These are phyloP conservation scores for Debaryomyces tyrocola DNA, from an alignment of 805 yeast genomes.

Conservation along the genomic window DNA sequence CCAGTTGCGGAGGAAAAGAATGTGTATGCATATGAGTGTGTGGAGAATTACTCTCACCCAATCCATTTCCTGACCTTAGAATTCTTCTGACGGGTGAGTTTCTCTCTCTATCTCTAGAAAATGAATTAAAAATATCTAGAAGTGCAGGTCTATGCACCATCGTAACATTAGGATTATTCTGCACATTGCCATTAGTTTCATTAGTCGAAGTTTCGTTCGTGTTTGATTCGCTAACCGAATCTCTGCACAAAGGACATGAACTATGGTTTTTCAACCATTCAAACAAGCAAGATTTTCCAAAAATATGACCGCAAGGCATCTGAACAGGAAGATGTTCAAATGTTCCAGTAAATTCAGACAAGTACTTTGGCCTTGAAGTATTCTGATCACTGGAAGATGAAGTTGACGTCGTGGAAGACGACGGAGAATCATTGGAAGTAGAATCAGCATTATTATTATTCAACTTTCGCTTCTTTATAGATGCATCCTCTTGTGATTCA, in stretches of 20 bases:
- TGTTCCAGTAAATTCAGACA: constrained; percentile 19
- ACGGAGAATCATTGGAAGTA: not conserved
- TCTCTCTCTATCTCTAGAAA: not conserved
- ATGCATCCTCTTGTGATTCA: constrained; percentile 7
- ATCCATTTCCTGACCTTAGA: constrained; percentile 11
- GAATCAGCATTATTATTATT: not conserved
- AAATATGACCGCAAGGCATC: constrained; percentile 84
- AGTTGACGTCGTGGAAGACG: constrained; percentile 1
- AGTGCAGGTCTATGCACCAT: not conserved
- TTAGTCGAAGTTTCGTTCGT: not conserved
- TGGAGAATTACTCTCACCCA: constrained; percentile 1
- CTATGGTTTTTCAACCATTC: constrained; percentile 78
- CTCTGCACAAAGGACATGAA: constrained; percentile 87
- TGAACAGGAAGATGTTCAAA: constrained; percentile 61
- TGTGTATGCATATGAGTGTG: not conserved
- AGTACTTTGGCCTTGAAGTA: constrained; percentile 7
- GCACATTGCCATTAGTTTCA: not conserved
- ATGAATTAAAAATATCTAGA: constrained; percentile 2
- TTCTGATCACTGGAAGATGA: not conserved
- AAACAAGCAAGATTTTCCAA: constrained; percentile 81
- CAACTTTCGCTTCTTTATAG: constrained; percentile 12
- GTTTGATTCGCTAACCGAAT: constrained; percentile 35
- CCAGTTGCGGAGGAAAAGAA: not conserved
- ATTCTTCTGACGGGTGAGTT: constrained; percentile 5
- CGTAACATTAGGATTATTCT: constrained; percentile 2